phyloP scores from a whole-genome alignment of 106 monocot genomes.

The Apostasia ramifera region DNA sequence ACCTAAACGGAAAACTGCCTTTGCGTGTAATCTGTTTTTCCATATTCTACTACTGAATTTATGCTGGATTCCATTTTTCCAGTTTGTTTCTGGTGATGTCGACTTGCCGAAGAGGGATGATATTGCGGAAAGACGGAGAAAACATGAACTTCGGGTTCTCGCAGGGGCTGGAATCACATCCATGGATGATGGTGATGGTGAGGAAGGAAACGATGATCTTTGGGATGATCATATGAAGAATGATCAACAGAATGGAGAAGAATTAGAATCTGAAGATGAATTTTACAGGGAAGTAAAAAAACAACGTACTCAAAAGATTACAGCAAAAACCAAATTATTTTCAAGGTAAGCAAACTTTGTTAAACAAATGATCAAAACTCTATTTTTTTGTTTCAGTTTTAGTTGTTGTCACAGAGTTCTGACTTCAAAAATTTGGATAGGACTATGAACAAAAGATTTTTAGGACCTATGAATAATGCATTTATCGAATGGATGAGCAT shows the following conservation, averaged over 20 bases:
- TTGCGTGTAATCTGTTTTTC: no score
- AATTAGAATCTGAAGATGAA: slow-evolving; percentile 62
- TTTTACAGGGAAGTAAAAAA: slow-evolving; percentile 74
- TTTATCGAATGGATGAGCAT: no score
- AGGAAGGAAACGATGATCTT: slow-evolving; percentile 16
- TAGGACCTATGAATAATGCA: no score
- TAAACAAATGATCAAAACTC: background rate
- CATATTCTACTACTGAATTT: no score
- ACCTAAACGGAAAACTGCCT: no score
- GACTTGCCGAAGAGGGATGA: slow-evolving; percentile 84
- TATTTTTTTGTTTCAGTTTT: background rate
- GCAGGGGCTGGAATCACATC: slow-evolving; percentile 35
- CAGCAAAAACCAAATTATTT: slow-evolving; percentile 40
- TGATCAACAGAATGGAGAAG: slow-evolving; percentile 17
- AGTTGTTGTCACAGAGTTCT: background rate
- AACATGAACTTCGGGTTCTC: slow-evolving; percentile 72
- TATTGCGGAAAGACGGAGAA: slow-evolving; percentile 86
- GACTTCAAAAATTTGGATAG: no score
- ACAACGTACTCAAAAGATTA: slow-evolving; percentile 40
- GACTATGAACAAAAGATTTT: no score
- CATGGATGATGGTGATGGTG: slow-evolving; percentile 17
- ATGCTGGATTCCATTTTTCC: background rate
- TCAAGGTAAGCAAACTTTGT: slow-evolving; percentile 30
- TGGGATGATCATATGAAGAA: slow-evolving; percentile 3
- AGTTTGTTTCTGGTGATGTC: slow-evolving; percentile 86